Evolutionary conservation across 257 asterid species (phyloP), one percentile per base, ranked within the genome.

Genomic region (Oldenlandia corymbosa): DNA sequence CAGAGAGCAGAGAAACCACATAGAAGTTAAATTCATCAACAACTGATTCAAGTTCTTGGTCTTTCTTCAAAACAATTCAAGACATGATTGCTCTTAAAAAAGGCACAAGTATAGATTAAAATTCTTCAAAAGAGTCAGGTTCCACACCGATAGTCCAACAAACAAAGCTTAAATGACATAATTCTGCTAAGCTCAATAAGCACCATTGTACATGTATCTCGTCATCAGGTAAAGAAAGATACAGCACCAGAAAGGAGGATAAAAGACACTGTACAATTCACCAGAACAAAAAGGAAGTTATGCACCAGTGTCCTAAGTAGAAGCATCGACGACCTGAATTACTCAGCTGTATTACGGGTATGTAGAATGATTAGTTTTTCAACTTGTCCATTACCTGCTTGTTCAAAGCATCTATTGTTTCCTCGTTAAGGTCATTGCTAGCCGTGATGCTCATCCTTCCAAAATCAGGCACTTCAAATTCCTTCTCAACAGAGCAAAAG

Each of bases 341-440:
- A n/a, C n/a, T n/a, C n/a, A n/a, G n/a, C n/a, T n/a, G n/a, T n/a
- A n/a, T n/a, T n/a, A n/a, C n/a, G n/a, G n/a, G n/a, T n/a, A n/a
- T n/a, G 18, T 18, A 14, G 45, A 13, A 21, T 4, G 28, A 31
- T 28, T 12, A 32, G 8, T 31, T 32, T 1, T 18, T 23, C 48
- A 32, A 48, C 17, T 26, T 23, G 31, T 71, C 30, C n/a, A n/a
- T 34, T 75, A 87, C 99, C 96, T 92, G 99, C 75, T 92, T 92
- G 83, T 92, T 92, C 68, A 92, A 80, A 34, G 93, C 97, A 81
- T 92, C 99, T 69, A 92, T 54, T 32, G 99, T 92, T 84, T 89
- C 99, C 79, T 92, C 99, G 76, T 89, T 89, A 68, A 92, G 97
- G 62, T 92, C 99, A 68, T 92, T 92, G 78, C 99, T 92, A 43